Percentiles rank a stretch among this genome's conserved stretches.
Conservation (phyloP, 129 eudicot species). For the Flaveria ramosissima region DNA sequence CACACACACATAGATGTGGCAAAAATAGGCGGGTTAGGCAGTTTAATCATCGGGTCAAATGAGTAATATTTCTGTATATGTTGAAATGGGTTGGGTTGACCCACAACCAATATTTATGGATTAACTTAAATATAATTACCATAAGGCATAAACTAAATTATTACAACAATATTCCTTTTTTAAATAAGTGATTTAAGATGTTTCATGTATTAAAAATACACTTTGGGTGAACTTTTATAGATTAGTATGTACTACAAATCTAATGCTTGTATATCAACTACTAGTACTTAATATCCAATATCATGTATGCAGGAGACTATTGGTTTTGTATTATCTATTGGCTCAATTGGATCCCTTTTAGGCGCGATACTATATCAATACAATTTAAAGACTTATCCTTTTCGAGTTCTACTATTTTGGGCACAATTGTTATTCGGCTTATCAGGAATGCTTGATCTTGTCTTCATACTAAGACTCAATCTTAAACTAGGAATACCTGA, state of each 20-base stretch:
- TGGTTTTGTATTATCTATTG: slow-evolving; percentile 74
- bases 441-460: slow-evolving; percentile 83
- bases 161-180: not conserved
- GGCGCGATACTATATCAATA: slow-evolving; percentile 77
- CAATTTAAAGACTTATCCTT: slow-evolving; percentile 60
- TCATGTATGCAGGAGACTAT: slow-evolving; percentile 63
- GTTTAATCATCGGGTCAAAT: not conserved
- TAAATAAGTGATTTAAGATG: not conserved
- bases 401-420: slow-evolving; percentile 75
- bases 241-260: not conserved
- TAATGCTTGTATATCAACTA: not conserved
- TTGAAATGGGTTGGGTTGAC: not conserved
- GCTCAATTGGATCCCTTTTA: slow-evolving; percentile 79
- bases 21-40: not conserved
- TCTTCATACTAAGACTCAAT: slow-evolving; percentile 70
- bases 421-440: slow-evolving; percentile 57
- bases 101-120: not conserved
- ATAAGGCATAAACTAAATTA: slow-evolving; percentile 1
- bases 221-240: slow-evolving; percentile 1
- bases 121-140: not conserved
- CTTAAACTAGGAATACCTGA: slow-evolving; percentile 76
- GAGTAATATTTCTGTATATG: not conserved
- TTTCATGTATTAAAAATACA: not conserved
- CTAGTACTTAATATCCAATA: not conserved
- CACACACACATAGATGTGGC: not conserved